These are phyloP conservation scores for Cornus suecica DNA, from an alignment of 148 eudicot genomes.

Conservation along the genomic window DNA sequence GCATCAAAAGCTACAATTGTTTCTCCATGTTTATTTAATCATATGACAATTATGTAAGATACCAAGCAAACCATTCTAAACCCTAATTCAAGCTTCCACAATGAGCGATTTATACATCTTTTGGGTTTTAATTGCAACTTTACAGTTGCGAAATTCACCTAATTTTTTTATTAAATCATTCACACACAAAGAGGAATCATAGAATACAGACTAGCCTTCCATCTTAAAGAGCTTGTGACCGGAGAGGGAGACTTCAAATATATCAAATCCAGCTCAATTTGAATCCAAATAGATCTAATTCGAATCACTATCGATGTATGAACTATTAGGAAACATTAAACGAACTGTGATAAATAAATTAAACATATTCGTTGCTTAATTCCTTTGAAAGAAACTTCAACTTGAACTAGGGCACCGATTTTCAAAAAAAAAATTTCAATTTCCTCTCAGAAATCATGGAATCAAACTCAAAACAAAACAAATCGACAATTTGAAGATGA, in stretches of 20 bases:
- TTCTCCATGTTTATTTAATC: too few relatives aligned
- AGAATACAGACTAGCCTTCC: not conserved
- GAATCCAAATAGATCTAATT: not conserved
- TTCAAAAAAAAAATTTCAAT: too few relatives aligned
- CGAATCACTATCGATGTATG: not conserved
- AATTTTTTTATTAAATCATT: too few relatives aligned
- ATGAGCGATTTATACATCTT: too few relatives aligned
- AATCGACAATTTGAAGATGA: constrained; percentile 1
- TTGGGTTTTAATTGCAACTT: too few relatives aligned
- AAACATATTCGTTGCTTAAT: not conserved
- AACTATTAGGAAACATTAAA: not conserved
- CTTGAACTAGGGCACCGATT: not conserved
- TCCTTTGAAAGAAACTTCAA: not conserved
- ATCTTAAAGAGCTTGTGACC: not conserved
- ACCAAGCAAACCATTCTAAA: not conserved
- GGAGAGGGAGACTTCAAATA: not conserved
- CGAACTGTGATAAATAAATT: constrained; percentile 1
- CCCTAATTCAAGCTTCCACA: not conserved
- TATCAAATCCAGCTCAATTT: not conserved
- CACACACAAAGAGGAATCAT: too few relatives aligned
- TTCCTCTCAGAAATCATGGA: not conserved
- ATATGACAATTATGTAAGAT: too few relatives aligned
- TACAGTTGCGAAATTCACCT: not conserved
- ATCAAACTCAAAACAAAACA: not conserved
- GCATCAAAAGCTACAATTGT: too few relatives aligned